phyloP scores from a whole-genome alignment of 75 land plant species.

The Cupressus sempervirens region DNA sequence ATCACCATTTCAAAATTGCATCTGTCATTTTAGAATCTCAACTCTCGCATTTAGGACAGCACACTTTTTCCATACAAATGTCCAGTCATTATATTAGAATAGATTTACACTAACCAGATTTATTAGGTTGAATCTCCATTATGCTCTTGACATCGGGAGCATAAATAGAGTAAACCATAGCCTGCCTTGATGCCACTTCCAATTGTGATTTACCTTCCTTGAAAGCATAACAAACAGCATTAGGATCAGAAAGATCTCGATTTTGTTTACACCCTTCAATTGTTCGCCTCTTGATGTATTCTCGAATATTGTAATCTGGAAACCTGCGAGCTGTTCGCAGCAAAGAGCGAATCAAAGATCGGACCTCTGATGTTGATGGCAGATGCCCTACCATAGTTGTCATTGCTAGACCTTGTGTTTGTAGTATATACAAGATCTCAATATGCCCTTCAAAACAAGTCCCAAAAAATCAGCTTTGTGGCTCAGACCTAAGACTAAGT shows the following conservation, averaged over 20 bases:
- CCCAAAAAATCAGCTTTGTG: not conserved
- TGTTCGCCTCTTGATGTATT: slow-evolving; percentile 66
- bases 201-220: slow-evolving; percentile 64
- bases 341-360: slow-evolving; percentile 51
- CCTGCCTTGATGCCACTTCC: slow-evolving; percentile 71
- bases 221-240: slow-evolving; percentile 40
- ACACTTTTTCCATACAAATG: not conserved
- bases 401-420: not conserved
- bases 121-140: slow-evolving; percentile 52
- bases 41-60: not conserved
- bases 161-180: slow-evolving; percentile 62
- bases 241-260: slow-evolving; percentile 32
- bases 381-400: slow-evolving; percentile 11
- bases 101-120: not conserved
- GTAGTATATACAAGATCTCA: not conserved
- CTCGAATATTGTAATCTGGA: slow-evolving; percentile 82
- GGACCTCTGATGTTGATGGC: slow-evolving; percentile 47
- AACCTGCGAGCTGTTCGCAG: slow-evolving; percentile 59
- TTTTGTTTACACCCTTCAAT: slow-evolving; percentile 57
- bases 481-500: not conserved
- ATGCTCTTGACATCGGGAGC: slow-evolving; percentile 71
- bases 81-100: not conserved
- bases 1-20: not conserved
- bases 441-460: not conserved
- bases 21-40: not conserved